Conservation (phyloP, 805 yeast genomes). For the Zygoascus flipseniorum region DNA sequence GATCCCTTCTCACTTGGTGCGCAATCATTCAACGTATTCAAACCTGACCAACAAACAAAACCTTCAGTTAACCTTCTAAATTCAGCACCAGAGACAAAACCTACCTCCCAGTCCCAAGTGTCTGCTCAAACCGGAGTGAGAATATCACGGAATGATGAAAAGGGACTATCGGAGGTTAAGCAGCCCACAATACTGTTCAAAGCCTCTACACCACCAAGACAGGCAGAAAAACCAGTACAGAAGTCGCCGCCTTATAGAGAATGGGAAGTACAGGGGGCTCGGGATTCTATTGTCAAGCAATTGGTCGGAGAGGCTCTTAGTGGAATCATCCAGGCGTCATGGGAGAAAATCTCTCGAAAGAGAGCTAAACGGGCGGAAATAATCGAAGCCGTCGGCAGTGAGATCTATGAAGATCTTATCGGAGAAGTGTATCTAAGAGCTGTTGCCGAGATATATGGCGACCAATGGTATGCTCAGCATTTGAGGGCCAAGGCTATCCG, state of each 20-base stretch:
- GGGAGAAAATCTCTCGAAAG: not conserved
- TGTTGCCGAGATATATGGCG: not conserved
- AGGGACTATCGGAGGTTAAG: not conserved
- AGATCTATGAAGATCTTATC: not conserved
- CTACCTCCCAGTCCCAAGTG: not conserved
- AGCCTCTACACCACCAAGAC: not conserved
- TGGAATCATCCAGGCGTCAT: not conserved
- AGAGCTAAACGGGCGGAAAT: not conserved
- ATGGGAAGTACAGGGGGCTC: not conserved
- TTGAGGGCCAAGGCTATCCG: not conserved
- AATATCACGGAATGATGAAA: not conserved
- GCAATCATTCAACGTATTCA: not conserved
- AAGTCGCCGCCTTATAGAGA: not conserved
- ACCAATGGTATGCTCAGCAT: not conserved
- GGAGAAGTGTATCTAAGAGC: not conserved
- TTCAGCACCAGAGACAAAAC: not conserved
- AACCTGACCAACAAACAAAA: not conserved
- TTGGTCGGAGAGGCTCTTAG: not conserved
- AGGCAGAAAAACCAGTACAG: not conserved
- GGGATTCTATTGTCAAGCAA: not conserved
- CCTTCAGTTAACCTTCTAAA: not conserved
- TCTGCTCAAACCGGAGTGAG: not conserved
- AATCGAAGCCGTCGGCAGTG: not conserved
- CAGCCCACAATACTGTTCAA: not conserved
- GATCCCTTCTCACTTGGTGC: not conserved